Conservation (phyloP, 2,329 filamentous ascomycete species). For the Parastagonospora avenae region DNA sequence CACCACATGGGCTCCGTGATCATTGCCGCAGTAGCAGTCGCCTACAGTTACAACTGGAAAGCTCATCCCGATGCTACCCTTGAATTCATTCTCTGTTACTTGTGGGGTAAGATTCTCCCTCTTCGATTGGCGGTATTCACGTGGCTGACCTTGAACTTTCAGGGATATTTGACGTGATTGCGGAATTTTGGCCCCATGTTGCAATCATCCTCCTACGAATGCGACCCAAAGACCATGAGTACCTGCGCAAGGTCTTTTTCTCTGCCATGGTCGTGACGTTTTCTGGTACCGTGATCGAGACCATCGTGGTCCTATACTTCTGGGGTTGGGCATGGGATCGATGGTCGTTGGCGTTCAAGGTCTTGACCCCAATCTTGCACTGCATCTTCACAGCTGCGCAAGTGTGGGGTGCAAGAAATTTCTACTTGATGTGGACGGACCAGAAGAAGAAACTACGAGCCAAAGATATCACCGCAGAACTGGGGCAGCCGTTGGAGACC, state of each 20-base stretch:
- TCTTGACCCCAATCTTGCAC: slow-evolving; percentile 52
- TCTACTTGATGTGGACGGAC: slow-evolving; percentile 47
- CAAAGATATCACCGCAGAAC: no score
- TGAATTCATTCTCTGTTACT: slow-evolving; percentile 45
- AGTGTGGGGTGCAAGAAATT: slow-evolving; percentile 51
- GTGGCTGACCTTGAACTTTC: neutral
- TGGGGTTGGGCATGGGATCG: slow-evolving; percentile 51
- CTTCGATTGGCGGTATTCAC: neutral
- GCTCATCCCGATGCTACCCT: slow-evolving; percentile 17
- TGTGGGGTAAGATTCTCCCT: slow-evolving; percentile 39
- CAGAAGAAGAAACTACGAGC: neutral
- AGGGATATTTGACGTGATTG: slow-evolving; percentile 55
- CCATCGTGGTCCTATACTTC: slow-evolving; percentile 51
- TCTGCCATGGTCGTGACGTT: slow-evolving; percentile 46
- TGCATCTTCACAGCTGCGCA: slow-evolving; percentile 50
- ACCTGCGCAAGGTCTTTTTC: slow-evolving; percentile 49
- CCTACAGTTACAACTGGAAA: slow-evolving; percentile 34
- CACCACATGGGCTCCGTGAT: slow-evolving; percentile 51
- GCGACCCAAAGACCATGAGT: slow-evolving; percentile 45
- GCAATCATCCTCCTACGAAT: slow-evolving; percentile 54
- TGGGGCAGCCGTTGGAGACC: no score
- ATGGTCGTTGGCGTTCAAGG: slow-evolving; percentile 52
- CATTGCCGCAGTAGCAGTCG: slow-evolving; percentile 51
- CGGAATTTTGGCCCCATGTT: slow-evolving; percentile 54
- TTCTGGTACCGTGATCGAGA: slow-evolving; percentile 49